phyloP scores from a whole-genome alignment of 2,329 filamentous ascomycete genomes.

The Colletotrichum noveboracense region DNA sequence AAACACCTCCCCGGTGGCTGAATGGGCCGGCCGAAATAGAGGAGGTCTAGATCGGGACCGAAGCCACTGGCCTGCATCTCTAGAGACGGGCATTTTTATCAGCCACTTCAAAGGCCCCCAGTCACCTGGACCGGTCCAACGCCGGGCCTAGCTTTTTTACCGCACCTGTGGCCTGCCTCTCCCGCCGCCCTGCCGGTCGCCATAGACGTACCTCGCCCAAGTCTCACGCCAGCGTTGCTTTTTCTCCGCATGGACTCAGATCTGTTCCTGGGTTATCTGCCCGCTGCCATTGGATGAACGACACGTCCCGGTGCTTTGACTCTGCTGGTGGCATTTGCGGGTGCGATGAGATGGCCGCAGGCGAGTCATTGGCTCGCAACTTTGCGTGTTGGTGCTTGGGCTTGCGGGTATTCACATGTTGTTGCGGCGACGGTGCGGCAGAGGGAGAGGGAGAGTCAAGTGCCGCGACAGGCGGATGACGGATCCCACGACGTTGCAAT shows the following conservation, averaged over 20 bases:
- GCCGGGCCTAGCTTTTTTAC: neutral
- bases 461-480: neutral
- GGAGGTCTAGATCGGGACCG: neutral
- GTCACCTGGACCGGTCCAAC: neutral
- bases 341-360: neutral
- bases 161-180: neutral
- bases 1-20: neutral
- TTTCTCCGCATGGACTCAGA: neutral
- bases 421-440: neutral
- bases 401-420: neutral
- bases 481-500: neutral
- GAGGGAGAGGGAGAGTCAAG: neutral
- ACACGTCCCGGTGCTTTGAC: neutral
- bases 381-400: neutral
- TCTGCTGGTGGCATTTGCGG: neutral
- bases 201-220: neutral
- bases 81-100: neutral
- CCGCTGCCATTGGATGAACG: conserved; percentile 7
- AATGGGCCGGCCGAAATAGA: neutral
- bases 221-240: neutral
- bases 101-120: neutral
- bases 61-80: neutral
- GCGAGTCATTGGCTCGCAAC: neutral
- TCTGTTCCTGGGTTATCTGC: neutral
- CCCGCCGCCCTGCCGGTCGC: neutral